Base-by-base conservation (phyloP, 2,329 filamentous ascomycete species). In the Colletotrichum camelliae region DNA sequence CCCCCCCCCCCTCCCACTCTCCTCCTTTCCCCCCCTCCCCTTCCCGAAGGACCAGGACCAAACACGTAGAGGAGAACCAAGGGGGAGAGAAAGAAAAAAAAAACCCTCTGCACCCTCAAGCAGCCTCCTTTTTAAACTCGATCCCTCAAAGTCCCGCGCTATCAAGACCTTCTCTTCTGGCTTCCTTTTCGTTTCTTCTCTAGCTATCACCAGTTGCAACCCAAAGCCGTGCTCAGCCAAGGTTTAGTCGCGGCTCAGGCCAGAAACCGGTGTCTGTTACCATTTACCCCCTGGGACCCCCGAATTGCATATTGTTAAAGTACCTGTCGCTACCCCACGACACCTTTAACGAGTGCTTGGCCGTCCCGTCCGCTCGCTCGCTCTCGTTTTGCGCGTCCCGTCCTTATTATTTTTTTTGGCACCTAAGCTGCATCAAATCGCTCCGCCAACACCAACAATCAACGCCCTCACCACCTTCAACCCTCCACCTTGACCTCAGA, bases 331-430 rank as follows among this genome's bases (percentile, higher is more conserved):
- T 66, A 70, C 69, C 69, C 72, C 75, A 78, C 77, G 77, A 68
- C 72, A 71, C 71, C 68, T 75, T 76, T 77, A 66, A 77, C 77
- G 64, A 78, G 69, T 78, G 77, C 77, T 78, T 77, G 77, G 77
- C 69, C 70, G 75, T 78, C 75, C 77, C 72, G 75, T 78, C 77
- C 77, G 60, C 66, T 78, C 77, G 77, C 77, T 77, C 69, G 62
- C 74, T 57, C 76, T 67, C 64, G 21, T 64, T 65, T 71, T 70
- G 60, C 76, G 73, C 76, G 61, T 67, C 62, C 69, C 57, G n/a
- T 67, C 65, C 27, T 67, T 71, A 21, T 33, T n/a, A n/a, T 33
- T 33, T 39, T 7, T n/a, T 12, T 18, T 24, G 8, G 48, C 65
- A 62, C 52, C 16, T 29, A 58, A 69, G 64, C 64, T 58, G 27